Base-by-base conservation (phyloP, 225 moss, liverwort and hornwort genomes). In the Bryum argenteum region DNA sequence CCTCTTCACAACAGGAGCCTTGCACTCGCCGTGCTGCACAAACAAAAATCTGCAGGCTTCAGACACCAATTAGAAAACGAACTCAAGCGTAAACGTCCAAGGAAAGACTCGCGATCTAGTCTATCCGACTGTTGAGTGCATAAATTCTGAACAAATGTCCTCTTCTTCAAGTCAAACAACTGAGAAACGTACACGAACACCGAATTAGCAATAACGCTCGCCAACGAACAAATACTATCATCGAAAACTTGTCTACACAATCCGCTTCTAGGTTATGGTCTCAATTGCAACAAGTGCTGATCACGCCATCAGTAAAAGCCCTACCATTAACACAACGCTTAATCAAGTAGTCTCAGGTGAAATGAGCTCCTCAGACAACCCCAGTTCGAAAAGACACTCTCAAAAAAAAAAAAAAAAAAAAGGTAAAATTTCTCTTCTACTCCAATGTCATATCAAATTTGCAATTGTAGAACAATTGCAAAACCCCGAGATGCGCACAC, bases 31-130 rank as follows among this genome's bases (percentile, higher is more conserved):
- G 26, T 47, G 39, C 39, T 45, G 44, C 13, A 24, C 58, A 69
- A 3, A 14, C 57, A 24, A 53, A 48, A 11, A 58, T 57, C 28
- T 63, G 52, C 37, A 52, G 15, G 42, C 72, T 23, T 72, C 24
- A 64, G 54, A 47, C 44, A 68, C 24, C 52, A 59, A 51, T 12
- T 14, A 22, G 40, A 55, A 67, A 62, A 37, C 47, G 28, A 52
- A 15, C 17, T 48, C 17, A 15, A 48, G 17, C 16, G 48, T 48
- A 48, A 48, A 48, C 17, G 6, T 48, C 48, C 15, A 8, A 48
- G 48, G 48, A 17, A 16, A 48, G 16, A 51, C 10, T 20, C 52
- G 51, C 40, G 6, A 67, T 67, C 26, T 11, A 33, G 41, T 51
- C 33, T 48, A 51, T 48, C 6, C 12, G 51, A 37, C 11, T 9